Evolutionary conservation across 352 stramenopile genomes (phyloP), one percentile per base, ranked within the genome.

Genomic region (Pythium angustatum): DNA sequence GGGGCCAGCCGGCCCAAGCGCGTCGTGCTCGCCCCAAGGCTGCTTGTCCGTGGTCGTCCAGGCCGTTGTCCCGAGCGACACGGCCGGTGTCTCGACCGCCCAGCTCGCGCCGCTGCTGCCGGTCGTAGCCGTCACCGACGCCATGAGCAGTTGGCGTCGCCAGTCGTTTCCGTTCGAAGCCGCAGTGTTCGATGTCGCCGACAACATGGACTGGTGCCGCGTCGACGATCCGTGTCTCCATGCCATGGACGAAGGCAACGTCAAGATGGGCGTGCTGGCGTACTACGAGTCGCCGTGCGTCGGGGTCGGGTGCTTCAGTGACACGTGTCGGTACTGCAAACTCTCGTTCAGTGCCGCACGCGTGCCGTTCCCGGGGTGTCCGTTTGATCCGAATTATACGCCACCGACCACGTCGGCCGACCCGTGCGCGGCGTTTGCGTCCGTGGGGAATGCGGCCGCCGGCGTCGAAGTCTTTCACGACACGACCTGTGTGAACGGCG

Each of bases 251-350:
- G 65, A 66, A 36, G 69, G 66, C 27, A 79, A 79, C 54, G 62
- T 54, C 21, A 58, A 71, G 21, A 54, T 59, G 54, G 72, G 72
- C 21, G 68, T 79, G 11, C 41, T 79, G 5, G 72, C 72, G 34
- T 79, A 74, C 49, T 47, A 27, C 0, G 48, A 77, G 40, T 49
- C 36, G 7, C 55, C 62, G 1, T 79, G 72, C 61, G 40, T 62
- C 14, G 72, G 72, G 8, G 62, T 75, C 14, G 72, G 69, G 3
- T 79, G 72, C 63, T 79, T 69, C 44, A 65, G 44, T 12, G 27
- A 58, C 10, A 68, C 48, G 11, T 79, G 72, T 58, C 69, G 69
- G 12, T 79, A 79, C 65, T 79, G 72, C 57, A 77, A 79, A 30
- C 60, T 79, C 21, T 62, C 58, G 11, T 63, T 66, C 24, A 78